Conservation (phyloP, 805 yeast species). For the Diddensiella transvaalensis region DNA sequence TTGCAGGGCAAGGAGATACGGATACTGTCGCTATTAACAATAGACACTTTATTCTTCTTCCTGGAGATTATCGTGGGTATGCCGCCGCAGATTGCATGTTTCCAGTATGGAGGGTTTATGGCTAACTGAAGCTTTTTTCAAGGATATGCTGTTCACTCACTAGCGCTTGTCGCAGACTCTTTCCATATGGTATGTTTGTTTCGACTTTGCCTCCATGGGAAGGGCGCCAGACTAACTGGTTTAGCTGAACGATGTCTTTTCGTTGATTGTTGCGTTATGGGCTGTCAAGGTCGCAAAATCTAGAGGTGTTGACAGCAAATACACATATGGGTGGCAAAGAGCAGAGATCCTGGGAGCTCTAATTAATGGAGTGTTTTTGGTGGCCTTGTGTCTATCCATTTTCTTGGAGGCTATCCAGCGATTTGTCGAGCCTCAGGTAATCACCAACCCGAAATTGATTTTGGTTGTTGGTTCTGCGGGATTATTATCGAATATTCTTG, state of each 20-base stretch:
- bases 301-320: slow-evolving; percentile 77
- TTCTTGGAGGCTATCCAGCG: slow-evolving; percentile 91
- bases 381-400: slow-evolving; percentile 90
- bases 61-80: slow-evolving; percentile 75
- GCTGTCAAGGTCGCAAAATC: slow-evolving; percentile 88
- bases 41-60: slow-evolving; percentile 81
- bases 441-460: slow-evolving; percentile 79
- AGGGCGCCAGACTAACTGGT: background rate
- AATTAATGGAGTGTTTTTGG: slow-evolving; percentile 84
- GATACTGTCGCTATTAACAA: slow-evolving; percentile 62
- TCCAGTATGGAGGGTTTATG: background rate
- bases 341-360: slow-evolving; percentile 96
- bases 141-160: slow-evolving; percentile 81
- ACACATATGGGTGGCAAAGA: slow-evolving; percentile 97
- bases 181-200: slow-evolving; percentile 70
- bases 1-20: slow-evolving; percentile 60
- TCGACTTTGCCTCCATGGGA: background rate
- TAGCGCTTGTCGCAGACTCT: slow-evolving; percentile 93
- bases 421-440: slow-evolving; percentile 72
- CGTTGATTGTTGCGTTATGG: slow-evolving; percentile 89
- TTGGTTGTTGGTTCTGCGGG: slow-evolving; percentile 82
- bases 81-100: too few relatives aligned
- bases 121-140: background rate
- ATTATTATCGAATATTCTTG: slow-evolving; percentile 73
- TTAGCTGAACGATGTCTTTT: slow-evolving; percentile 78